phyloP scores from a whole-genome alignment of 2,329 filamentous ascomycete genomes.

The Dactylellina parvicollis region DNA sequence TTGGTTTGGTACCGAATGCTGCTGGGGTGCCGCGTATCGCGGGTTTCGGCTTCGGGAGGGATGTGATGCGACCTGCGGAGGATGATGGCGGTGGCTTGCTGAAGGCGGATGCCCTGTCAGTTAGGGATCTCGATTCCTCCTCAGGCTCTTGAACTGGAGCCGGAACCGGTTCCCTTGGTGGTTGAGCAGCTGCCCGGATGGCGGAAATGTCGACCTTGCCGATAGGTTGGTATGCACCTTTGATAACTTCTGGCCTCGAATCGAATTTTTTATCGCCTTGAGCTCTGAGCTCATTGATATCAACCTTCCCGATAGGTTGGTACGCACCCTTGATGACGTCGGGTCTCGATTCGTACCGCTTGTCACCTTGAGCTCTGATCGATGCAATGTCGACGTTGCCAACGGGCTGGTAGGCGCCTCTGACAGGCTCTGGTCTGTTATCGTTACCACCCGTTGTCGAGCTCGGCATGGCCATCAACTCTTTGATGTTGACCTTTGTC shows the following conservation, averaged over 20 bases:
- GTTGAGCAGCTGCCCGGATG: slow-evolving; percentile 84
- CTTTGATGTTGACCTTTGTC: slow-evolving; percentile 91
- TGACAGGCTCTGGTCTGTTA: slow-evolving; percentile 73
- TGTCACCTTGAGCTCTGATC: slow-evolving; percentile 78
- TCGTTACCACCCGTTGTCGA: slow-evolving; percentile 64
- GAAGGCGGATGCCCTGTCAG: slow-evolving; percentile 82
- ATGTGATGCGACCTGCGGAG: slow-evolving; percentile 81
- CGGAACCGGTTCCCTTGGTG: slow-evolving; percentile 63
- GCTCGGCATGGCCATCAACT: slow-evolving; percentile 78
- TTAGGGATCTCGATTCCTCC: slow-evolving; percentile 70
- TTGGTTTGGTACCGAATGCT: slow-evolving; percentile 84
- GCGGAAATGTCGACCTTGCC: slow-evolving; percentile 98
- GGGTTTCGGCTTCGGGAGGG: slow-evolving; percentile 92
- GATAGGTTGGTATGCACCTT: slow-evolving; percentile 91
- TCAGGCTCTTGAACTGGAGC: slow-evolving; percentile 62
- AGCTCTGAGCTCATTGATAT: slow-evolving; percentile 87
- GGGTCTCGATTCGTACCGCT: slow-evolving; percentile 74
- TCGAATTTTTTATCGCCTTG: slow-evolving; percentile 76
- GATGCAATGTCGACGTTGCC: slow-evolving; percentile 96
- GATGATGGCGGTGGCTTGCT: slow-evolving; percentile 61
- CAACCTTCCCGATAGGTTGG: slow-evolving; percentile 95
- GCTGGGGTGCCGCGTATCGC: slow-evolving; percentile 79
- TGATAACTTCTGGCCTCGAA: slow-evolving; percentile 83
- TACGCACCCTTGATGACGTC: slow-evolving; percentile 87
- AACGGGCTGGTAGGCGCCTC: slow-evolving; percentile 88